Evolutionary conservation across 148 eudicot genomes (phyloP).

Genomic region (Amaranthus palmeri): DNA sequence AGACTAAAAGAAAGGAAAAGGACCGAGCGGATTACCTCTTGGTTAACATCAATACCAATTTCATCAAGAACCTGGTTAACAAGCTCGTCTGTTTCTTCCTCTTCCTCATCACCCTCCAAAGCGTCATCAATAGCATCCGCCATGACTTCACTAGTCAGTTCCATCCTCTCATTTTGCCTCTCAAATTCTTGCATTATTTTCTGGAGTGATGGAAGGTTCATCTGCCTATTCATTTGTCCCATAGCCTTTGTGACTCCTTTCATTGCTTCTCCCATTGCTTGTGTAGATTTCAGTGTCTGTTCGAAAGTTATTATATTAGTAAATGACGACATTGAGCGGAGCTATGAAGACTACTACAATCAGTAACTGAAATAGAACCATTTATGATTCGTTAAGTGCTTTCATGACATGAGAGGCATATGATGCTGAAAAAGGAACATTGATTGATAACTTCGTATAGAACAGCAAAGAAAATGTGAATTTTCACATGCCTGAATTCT

Average conservation of each 20-base stretch:
- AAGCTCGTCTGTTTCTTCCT: slow-evolving; percentile 89
- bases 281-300: slow-evolving; percentile 94
- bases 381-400: background rate
- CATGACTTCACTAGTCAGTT: slow-evolving; percentile 87
- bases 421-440: background rate
- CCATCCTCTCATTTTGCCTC: slow-evolving; percentile 98
- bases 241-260: slow-evolving; percentile 98
- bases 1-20: background rate
- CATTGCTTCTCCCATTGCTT: slow-evolving; percentile 99
- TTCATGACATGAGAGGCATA: background rate
- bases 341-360: background rate
- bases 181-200: slow-evolving; percentile 97
- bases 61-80: slow-evolving; percentile 97
- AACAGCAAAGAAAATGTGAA: background rate
- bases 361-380: background rate
- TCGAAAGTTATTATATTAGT: background rate
- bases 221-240: slow-evolving; percentile 97
- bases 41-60: slow-evolving; percentile 84
- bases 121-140: slow-evolving; percentile 99
- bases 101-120: slow-evolving; percentile 97
- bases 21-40: slow-evolving; percentile 46
- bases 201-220: slow-evolving; percentile 93
- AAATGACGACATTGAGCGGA: background rate
- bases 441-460: background rate
- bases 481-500: slow-evolving; percentile 70